Evolutionary conservation across 345 rosid genomes (phyloP), one percentile per base, ranked within the genome.

Genomic region (Litchi chinensis): DNA sequence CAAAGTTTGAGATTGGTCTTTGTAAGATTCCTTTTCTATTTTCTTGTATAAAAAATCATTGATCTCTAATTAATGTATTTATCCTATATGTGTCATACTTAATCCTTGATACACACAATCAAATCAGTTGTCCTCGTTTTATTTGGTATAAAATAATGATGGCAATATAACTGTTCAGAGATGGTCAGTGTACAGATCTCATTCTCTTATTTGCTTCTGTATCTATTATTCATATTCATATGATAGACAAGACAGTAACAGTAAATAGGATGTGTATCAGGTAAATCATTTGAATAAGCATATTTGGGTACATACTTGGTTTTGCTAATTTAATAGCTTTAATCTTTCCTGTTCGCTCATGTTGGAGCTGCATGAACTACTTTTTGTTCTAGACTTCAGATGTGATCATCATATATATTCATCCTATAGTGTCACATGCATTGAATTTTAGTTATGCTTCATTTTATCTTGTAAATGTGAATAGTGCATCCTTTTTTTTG

Each of bases 11-110:
- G 77, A 76, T 71, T 60, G 24, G 50, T 70, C 71, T 83, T 85
- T 79, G 90, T 88, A 78, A 77, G 90, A 78, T 52, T 41, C 16
- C 8, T 76, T 57, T 46, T 59, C 26, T 50, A 6, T 60, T 16
- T 64, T 64, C 52, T 39, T 68, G 19, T 43, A 9, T 37, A 32
- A n/a, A 13, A 60, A 60, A n/a, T 54, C 59, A 54, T 50, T 13
- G 56, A 50, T 13, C 18, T 16, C 0, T 12, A 11, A 50, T 50
- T 18, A 50, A 50, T 50, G 56, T 18, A 1, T 18, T 54, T 54
- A 16, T 54, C 21, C n/a, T 54, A 54, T 54, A 5, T 54, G 16
- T 16, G n/a, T 54, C 18, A 54, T 54, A 16, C 2, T 16, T 54
- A 54, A 16, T 54, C 59, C 59, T 54, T 16, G 59, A 16, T 18